A percentile compares a stretch with the other conserved stretches of the same genome.
Conservation (phyloP, 2,329 filamentous ascomycete genomes). For the Neobulgaria alba region DNA sequence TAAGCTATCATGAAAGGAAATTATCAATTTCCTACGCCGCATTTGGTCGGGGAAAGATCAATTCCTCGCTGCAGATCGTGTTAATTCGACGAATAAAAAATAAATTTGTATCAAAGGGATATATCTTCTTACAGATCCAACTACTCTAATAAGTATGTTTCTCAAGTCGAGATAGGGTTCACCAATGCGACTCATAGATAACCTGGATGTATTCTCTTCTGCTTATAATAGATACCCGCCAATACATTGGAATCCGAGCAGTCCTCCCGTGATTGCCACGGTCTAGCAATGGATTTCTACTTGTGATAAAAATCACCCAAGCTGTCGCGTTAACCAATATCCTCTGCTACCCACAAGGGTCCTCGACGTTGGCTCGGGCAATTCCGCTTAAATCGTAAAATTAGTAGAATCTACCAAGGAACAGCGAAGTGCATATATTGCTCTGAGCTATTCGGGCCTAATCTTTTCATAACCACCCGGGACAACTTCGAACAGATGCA, state of each 20-base stretch:
- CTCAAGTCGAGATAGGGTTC: background rate
- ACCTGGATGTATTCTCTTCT: background rate
- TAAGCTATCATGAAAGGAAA: background rate
- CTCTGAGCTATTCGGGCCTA: slow-evolving; percentile 6
- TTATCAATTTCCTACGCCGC: background rate
- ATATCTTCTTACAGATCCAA: background rate
- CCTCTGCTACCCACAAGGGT: background rate
- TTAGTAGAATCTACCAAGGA: background rate
- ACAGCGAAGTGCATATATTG: background rate
- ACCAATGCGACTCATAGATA: background rate
- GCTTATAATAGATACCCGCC: background rate
- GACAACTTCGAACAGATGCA: background rate
- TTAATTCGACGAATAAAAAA: background rate
- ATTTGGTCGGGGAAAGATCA: background rate
- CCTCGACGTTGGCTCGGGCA: background rate
- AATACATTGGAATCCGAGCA: background rate
- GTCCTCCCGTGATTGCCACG: background rate
- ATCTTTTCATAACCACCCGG: slow-evolving; percentile 7
- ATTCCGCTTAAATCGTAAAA: background rate
- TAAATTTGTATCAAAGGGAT: background rate
- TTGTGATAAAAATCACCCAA: background rate
- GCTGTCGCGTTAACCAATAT: background rate
- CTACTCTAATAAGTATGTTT: background rate
- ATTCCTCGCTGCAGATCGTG: background rate
- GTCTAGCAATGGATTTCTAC: background rate